Evolutionary conservation across 129 eudicot genomes (phyloP).

Genomic region (Cynara cardunculus): DNA sequence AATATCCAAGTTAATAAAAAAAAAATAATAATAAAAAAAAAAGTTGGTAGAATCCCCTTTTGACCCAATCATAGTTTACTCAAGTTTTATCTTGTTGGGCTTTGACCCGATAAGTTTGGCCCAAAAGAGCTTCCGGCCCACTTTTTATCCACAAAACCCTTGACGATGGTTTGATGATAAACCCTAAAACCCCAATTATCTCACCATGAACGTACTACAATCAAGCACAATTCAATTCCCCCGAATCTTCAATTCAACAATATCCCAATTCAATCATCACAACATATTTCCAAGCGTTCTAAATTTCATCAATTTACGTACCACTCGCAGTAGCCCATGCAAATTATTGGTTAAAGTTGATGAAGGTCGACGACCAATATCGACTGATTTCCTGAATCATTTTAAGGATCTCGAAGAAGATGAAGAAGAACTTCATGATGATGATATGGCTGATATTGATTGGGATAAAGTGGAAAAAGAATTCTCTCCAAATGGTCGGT

Average conservation of each 20-base stretch:
- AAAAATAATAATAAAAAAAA: too few species aligned
- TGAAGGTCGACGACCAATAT: conserved; percentile 24
- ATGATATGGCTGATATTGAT: conserved; percentile 36
- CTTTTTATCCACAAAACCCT: not conserved
- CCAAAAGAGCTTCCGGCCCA: not conserved
- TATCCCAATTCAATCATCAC: conserved; percentile 18
- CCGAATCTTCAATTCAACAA: not conserved
- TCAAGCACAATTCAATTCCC: conserved; percentile 17
- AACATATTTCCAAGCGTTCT: conserved; percentile 13
- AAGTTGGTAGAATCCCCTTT: too few species aligned
- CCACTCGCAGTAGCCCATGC: conserved; percentile 5
- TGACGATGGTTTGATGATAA: conserved; percentile 14
- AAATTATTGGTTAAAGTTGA: conserved; percentile 24
- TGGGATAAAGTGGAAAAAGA: conserved; percentile 50
- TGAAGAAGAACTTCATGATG: conserved; percentile 30
- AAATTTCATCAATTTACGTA: conserved; percentile 7
- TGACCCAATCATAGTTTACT: too few species aligned
- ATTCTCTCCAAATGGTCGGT: conserved; percentile 43
- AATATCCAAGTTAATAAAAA: too few species aligned
- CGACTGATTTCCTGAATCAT: conserved; percentile 33
- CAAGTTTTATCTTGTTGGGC: not conserved
- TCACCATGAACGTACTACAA: conserved; percentile 28
- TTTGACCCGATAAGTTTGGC: not conserved
- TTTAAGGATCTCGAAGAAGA: conserved; percentile 28
- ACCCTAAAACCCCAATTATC: conserved; percentile 24